These are phyloP conservation scores for Ophiobolus disseminans DNA, from an alignment of 2,329 filamentous ascomycete genomes.

Conservation along the genomic window DNA sequence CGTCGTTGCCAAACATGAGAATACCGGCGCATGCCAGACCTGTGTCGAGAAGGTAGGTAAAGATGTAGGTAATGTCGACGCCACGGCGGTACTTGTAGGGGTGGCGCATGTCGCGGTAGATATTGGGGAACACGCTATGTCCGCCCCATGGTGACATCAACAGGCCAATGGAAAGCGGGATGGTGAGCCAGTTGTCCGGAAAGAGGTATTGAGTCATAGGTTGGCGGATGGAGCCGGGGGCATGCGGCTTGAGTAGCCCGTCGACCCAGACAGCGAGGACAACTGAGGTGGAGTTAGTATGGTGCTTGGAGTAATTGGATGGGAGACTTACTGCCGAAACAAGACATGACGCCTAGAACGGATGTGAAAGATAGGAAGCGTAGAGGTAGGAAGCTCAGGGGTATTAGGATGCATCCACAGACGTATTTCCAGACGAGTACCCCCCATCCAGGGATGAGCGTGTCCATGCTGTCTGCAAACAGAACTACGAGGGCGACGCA, in stretches of 20 bases:
- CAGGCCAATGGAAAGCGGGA: constrained; percentile 88
- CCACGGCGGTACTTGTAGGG: constrained; percentile 80
- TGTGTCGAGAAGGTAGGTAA: constrained; percentile 83
- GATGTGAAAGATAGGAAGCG: constrained; percentile 87
- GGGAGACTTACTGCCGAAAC: constrained; percentile 76
- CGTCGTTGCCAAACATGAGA: constrained; percentile 93
- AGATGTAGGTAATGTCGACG: constrained; percentile 81
- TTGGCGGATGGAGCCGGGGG: constrained; percentile 82
- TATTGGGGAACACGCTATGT: constrained; percentile 82
- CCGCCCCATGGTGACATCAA: constrained; percentile 84
- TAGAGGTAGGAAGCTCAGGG: constrained; percentile 84
- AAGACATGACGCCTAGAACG: constrained; percentile 89
- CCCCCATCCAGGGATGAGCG: constrained; percentile 75
- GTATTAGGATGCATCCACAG: constrained; percentile 78
- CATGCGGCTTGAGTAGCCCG: constrained; percentile 80
- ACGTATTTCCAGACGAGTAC: constrained; percentile 82
- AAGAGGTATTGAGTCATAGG: constrained; percentile 83
- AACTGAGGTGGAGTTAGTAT: constrained; percentile 62
- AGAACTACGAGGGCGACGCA: constrained; percentile 89
- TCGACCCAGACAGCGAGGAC: constrained; percentile 83
- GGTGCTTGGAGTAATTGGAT: neutral
- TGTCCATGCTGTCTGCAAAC: constrained; percentile 90
- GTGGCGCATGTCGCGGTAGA: constrained; percentile 79
- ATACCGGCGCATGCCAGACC: constrained; percentile 83
- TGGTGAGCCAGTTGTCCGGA: constrained; percentile 82